Percentiles rank a stretch among this genome's conserved stretches.
Evolutionary conservation across 2,329 filamentous ascomycete genomes (phyloP).

Genomic region (Paracorniculantispora psalliotae): DNA sequence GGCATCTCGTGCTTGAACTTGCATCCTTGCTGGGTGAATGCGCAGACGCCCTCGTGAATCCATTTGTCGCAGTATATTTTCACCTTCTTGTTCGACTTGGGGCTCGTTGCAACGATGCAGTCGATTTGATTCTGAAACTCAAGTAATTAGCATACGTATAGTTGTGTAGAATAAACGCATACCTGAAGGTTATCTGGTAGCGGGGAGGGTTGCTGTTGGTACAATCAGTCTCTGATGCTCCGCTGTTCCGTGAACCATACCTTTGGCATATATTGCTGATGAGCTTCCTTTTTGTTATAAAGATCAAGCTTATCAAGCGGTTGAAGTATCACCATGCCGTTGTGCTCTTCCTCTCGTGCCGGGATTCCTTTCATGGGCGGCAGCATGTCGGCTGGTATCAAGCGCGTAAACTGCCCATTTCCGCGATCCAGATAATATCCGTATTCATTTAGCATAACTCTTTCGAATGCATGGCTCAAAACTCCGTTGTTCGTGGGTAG

Average conservation of each 20-base stretch:
- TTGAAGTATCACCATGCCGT: constrained; percentile 45
- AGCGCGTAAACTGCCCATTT: constrained; percentile 48
- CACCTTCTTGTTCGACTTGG: constrained; percentile 38
- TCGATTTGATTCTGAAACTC: constrained; percentile 29
- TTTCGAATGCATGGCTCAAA: neutral
- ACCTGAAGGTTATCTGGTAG: constrained; percentile 7
- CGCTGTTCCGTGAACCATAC: neutral
- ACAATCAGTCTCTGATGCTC: neutral
- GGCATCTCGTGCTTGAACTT: constrained; percentile 92
- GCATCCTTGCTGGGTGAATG: constrained; percentile 81
- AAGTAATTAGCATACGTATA: constrained; percentile 13
- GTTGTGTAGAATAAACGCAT: neutral
- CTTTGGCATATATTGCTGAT: constrained; percentile 26
- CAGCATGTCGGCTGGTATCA: constrained; percentile 52
- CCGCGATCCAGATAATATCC: constrained; percentile 51
- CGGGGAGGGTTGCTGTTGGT: neutral
- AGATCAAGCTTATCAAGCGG: constrained; percentile 33
- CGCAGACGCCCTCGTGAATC: constrained; percentile 80
- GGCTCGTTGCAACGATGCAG: constrained; percentile 26
- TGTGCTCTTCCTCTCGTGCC: constrained; percentile 30
- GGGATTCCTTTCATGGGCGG: constrained; percentile 41
- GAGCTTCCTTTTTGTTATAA: constrained; percentile 34
- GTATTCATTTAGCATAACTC: constrained; percentile 22
- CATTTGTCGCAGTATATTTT: constrained; percentile 88
- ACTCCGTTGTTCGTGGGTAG: neutral